Conservation (phyloP, 345 rosid genomes). For the Leavenworthia alabamica region DNA sequence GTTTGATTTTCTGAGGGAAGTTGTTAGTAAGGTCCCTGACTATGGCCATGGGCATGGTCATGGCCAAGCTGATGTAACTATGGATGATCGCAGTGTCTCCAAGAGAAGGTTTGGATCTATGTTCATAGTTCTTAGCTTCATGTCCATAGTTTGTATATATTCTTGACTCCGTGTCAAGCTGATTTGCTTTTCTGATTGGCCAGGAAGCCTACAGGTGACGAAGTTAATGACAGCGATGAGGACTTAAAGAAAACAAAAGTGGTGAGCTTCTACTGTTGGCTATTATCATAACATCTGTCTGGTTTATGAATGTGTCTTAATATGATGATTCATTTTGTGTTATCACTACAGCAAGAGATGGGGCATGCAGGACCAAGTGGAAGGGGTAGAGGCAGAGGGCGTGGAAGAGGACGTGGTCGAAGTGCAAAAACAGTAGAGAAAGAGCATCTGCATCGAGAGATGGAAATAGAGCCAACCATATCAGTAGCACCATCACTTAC, state of each 20-base stretch:
- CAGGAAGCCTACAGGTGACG: conserved; percentile 79
- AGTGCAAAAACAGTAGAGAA: conserved; percentile 53
- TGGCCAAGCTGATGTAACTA: conserved; percentile 59
- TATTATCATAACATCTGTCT: neutral
- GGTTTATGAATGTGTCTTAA: conserved; percentile 1
- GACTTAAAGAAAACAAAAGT: conserved; percentile 69
- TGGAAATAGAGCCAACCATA: conserved; percentile 46
- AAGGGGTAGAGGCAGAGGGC: conserved; percentile 89
- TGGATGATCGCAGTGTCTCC: conserved; percentile 63
- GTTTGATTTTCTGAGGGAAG: conserved; percentile 89
- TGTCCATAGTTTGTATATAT: neutral
- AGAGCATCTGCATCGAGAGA: conserved; percentile 55
- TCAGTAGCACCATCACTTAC: conserved; percentile 15
- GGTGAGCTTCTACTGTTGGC: conserved; percentile 38
- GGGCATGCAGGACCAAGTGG: conserved; percentile 63
- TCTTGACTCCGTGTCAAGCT: neutral
- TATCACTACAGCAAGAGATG: conserved; percentile 53
- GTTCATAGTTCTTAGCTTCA: neutral
- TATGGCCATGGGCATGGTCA: conserved; percentile 76
- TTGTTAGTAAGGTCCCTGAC: conserved; percentile 89
- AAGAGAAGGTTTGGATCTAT: conserved; percentile 55
- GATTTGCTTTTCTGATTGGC: conserved; percentile 10
- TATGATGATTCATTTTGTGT: neutral
- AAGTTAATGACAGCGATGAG: conserved; percentile 78
- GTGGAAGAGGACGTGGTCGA: conserved; percentile 94